Base-by-base conservation (phyloP, 1,139 yeast genomes). In the Yamadazyma dendronema region DNA sequence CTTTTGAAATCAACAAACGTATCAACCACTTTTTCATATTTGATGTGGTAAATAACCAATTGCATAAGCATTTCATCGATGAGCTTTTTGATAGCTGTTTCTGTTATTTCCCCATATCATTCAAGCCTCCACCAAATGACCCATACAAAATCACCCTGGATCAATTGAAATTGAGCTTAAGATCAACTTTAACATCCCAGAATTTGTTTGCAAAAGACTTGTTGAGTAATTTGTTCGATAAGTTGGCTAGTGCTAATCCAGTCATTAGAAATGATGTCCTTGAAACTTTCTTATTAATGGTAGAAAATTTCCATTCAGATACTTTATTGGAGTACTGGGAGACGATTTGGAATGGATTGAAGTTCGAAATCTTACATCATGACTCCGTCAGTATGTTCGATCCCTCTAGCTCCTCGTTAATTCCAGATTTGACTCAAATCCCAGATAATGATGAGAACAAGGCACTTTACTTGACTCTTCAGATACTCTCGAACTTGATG, bases 21-120 rank as follows among this genome's bases (percentile, higher is more conserved):
- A 75, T 92, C 17, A 71, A 84, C 19, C 48, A 61, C 7, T 48
- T 49, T 8, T 70, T 84, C 32, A 56, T 61, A 1, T 69, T 80
- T 35, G 65, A 67, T 27, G 31, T 46, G 12, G 43, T 49, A 0
- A 28, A 14, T 16, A 52, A 60, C 3, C 82, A 81, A 43, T 45
- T 51, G n/a, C 68, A 67, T 38, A 56, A 58, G 38, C 56, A 50
- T 34, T 57, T 53, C 36, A 41, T 68, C 30, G 56, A 60, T 25
- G 88, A 86, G 19, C 59, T 92, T 41, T 92, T 90, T 54, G 98
- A 94, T 56, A 80, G 86, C 26, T 73, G 89, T 28, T 92, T 92
- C 56, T 92, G 98, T 59, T 94, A 94, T 62, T 94, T 90, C 62
- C 99, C 99, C 4, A 90, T 94, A 36, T 85, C 97, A 1, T 94